Base-by-base conservation (phyloP, 257 asterid species). In the Nyctanthes arbortristis region DNA sequence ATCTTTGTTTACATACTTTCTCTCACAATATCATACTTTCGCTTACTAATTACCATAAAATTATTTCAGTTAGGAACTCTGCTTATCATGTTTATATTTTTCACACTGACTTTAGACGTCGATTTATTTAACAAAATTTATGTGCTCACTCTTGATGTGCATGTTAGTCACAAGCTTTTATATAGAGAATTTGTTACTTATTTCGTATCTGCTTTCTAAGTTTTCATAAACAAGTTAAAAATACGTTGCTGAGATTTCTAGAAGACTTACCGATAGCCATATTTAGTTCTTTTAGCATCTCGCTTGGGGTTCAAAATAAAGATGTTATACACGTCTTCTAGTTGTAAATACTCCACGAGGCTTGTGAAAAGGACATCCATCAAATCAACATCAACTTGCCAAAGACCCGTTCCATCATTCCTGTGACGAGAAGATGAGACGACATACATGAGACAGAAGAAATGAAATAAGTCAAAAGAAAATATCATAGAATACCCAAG, bases 301-400 rank as follows among this genome's bases (percentile, higher is more conserved):
- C 76, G 87, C 84, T 88, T 94, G 65, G 97, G 97, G 84, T 89
- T 94, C 85, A 94, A 75, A 72, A 94, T 66, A 73, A 91, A 94
- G 82, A 94, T 78, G 68, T 91, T 94, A 80, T 91, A 94, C 58
- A 91, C 99, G 80, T 85, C 85, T 67, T 77, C 96, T 78, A 94
- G 72, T 63, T 89, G 93, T 80, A 94, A 78, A 84, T 94, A 94
- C 74, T 94, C 97, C 78, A 94, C 92, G 62, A 94, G 96, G 80
- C 96, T 91, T 80, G 82, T 81, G 86, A 87, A 77, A 73, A 91
- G 57, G 77, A 78, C 84, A 77, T 84, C 85, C 82, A 94, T 88
- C 97, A 91, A 81, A 85, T 94, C 99, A 75, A 85, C 83, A 66
- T 94, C 99, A 78, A 94, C 96, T 87, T 91, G 97, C 99, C 97